Evolutionary conservation across 176 grass and related monocot species (phyloP).

Genomic region (Puccinellia tenuiflora): DNA sequence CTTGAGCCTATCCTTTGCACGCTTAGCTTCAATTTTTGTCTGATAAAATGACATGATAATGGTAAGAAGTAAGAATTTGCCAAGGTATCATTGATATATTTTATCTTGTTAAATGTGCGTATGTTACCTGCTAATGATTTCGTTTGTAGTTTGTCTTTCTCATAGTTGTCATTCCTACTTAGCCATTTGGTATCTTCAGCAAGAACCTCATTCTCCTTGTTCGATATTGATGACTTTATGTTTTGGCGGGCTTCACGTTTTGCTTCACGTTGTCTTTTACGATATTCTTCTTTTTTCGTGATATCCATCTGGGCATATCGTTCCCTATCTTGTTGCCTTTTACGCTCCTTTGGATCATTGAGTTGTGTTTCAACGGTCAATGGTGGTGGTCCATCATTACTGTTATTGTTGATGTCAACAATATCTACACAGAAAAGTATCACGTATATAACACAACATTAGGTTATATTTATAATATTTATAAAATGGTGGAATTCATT

Average conservation of each 20-base stretch:
- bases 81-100: background rate
- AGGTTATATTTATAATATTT: background rate
- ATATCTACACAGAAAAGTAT: background rate
- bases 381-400: too few species aligned
- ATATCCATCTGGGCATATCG: background rate
- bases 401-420: too few species aligned
- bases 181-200: background rate
- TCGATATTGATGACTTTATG: background rate
- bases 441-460: background rate
- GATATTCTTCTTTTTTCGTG: background rate
- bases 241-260: background rate
- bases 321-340: background rate
- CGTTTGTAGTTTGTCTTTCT: background rate
- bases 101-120: background rate
- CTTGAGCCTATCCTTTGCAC: background rate
- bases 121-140: background rate
- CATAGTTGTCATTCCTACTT: background rate
- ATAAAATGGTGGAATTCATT: background rate
- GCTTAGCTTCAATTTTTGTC: background rate
- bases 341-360: background rate
- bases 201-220: background rate
- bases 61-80: background rate
- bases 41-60: background rate
- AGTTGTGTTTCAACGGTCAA: too few species aligned
- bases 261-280: background rate